These are phyloP conservation scores for Malus sylvestris DNA, from an alignment of 306 rosid species.

Conservation along the genomic window DNA sequence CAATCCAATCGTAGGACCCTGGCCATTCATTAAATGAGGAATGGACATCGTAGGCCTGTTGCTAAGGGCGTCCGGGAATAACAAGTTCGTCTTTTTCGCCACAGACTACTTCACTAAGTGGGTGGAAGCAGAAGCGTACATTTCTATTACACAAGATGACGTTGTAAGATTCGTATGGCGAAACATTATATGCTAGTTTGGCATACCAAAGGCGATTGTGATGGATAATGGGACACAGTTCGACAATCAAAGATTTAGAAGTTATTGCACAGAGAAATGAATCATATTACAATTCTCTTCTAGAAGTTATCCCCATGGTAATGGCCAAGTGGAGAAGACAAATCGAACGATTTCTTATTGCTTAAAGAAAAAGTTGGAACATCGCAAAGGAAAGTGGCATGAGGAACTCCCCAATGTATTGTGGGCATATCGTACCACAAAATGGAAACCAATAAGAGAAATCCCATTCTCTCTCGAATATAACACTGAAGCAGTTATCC, in stretches of 20 bases:
- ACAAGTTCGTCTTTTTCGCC: background rate
- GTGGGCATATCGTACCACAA: too few species aligned
- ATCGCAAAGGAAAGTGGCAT: too few species aligned
- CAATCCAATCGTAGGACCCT: fast-evolving
- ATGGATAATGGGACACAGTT: background rate
- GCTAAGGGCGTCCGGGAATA: fast-evolving
- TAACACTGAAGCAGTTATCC: too few species aligned
- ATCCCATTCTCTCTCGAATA: too few species aligned
- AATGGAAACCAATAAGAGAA: too few species aligned
- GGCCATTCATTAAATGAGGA: fast-evolving
- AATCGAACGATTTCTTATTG: too few species aligned
- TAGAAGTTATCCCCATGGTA: fast-evolving
- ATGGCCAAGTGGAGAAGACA: too few species aligned
- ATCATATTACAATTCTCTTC: background rate
- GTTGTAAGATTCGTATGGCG: background rate
- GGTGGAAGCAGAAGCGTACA: background rate
- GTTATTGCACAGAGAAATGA: too few species aligned
- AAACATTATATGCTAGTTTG: background rate
- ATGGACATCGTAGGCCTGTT: background rate
- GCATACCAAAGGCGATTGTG: background rate
- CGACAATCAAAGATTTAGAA: background rate
- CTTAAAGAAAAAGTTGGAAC: too few species aligned
- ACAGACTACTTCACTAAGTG: background rate
- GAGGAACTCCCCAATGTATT: too few species aligned
- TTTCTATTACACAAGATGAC: fast-evolving